A percentile compares a stretch with the other conserved stretches of the same genome.
These are phyloP conservation scores for Diversispora eburnea DNA, from an alignment of 192 early-diverging fungal species.

Conservation along the genomic window DNA sequence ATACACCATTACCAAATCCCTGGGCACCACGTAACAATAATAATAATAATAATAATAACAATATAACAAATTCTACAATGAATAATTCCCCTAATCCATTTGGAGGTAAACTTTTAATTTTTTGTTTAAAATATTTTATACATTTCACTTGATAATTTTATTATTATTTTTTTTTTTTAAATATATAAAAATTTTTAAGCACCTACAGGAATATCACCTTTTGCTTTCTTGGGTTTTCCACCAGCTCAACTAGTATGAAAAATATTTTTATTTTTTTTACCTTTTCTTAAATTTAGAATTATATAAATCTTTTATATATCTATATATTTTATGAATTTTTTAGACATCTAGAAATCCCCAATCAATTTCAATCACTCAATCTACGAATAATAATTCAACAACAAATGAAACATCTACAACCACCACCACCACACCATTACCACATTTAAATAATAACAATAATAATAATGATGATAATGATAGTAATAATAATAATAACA, in stretches of 20 bases:
- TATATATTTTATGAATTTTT: too few relatives aligned
- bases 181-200: neutral
- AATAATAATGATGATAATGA: too few relatives aligned
- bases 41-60: conserved; percentile 12
- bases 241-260: conserved; percentile 4
- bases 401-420: too few relatives aligned
- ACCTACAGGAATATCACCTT: conserved; percentile 13
- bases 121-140: neutral
- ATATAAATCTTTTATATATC: too few relatives aligned
- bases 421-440: too few relatives aligned
- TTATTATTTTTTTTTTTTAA: neutral
- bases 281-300: neutral
- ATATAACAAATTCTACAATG: conserved; percentile 5
- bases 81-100: conserved; percentile 22
- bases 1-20: conserved; percentile 54
- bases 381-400: too few relatives aligned
- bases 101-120: conserved; percentile 26
- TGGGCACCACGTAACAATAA: conserved; percentile 43
- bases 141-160: neutral
- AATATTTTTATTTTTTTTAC: neutral
- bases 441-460: too few relatives aligned
- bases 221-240: conserved; percentile 5
- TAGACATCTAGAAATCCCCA: too few relatives aligned
- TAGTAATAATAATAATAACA: too few relatives aligned
- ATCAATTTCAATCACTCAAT: too few relatives aligned